Evolutionary conservation across 2,329 filamentous ascomycete genomes (phyloP), one percentile per base, ranked within the genome.

Genomic region (Canariomyces notabilis): DNA sequence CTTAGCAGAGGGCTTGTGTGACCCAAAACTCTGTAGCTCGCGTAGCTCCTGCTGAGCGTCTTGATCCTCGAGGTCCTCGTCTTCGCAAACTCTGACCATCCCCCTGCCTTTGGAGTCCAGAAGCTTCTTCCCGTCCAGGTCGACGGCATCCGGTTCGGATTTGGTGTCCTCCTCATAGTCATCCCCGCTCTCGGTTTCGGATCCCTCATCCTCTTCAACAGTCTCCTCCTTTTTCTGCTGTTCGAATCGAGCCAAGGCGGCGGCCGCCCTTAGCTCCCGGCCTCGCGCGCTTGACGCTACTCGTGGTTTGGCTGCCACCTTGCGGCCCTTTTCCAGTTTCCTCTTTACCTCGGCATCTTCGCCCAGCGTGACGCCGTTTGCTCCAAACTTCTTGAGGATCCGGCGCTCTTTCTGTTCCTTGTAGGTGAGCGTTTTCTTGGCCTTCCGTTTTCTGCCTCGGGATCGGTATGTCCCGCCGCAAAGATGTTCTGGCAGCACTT

Each of bases 401-500:
- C 82, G 75, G 52, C 79, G 73, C 61, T 89, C 82, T 62, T 89
- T 83, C 57, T 77, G 75, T 66, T 91, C 86, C 37, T 83, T 80
- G 63, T 88, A 88, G 5, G 75, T 80, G 22, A 83, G 57, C 37
- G 26, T 71, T 21, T 72, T 68, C 56, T 75, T 74, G 2, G 61
- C 68, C 58, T 75, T 76, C 44, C 76, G 70, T 61, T 79, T 83
- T 46, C 78, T 72, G 52, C 71, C 66, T 21, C 70, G 67, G 1
- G 81, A 80, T 38, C 78, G 72, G 61, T 85, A 95, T 3, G 87
- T 89, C 2, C 89, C 89, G 52, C 89, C 89, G 58, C 89, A 95
- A 1, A 93, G 69, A 61, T 89, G 82, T 59, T 87, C 78, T 0
- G 84, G 80, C 37, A 87, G 67, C 14, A 71, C 61, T 51, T 86